Percentiles rank a stretch among this genome's conserved stretches.
Conservation (phyloP, 2,329 filamentous ascomycete genomes). For the Coniochaeta prunicola region DNA sequence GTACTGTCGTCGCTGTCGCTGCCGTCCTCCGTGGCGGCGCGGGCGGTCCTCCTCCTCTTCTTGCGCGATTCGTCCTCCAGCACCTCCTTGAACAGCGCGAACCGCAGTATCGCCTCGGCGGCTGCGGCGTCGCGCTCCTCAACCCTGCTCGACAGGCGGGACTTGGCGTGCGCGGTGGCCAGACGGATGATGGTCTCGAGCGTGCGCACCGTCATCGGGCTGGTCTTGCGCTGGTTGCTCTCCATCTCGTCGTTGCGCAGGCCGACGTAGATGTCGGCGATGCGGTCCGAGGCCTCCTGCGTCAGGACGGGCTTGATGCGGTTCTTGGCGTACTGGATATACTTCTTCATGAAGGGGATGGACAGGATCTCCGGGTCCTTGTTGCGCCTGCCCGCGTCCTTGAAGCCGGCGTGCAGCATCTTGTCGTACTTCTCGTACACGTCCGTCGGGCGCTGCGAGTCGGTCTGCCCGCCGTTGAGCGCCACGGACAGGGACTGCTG, state of each 20-base stretch:
- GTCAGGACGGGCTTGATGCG: constrained; percentile 85
- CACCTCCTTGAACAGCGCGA: constrained; percentile 96
- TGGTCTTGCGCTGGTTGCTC: constrained; percentile 86
- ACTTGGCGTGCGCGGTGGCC: constrained; percentile 91
- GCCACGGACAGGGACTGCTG: constrained; percentile 83
- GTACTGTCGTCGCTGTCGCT: constrained; percentile 49
- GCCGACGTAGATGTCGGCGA: constrained; percentile 83
- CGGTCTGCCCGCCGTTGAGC: constrained; percentile 66
- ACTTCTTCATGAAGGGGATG: constrained; percentile 99
- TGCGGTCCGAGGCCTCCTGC: constrained; percentile 85
- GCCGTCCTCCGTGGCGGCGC: constrained; percentile 44
- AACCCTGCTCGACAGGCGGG: constrained; percentile 78
- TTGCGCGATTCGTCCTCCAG: constrained; percentile 72
- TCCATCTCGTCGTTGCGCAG: constrained; percentile 94
- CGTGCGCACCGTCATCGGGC: constrained; percentile 93
- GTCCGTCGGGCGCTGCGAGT: constrained; percentile 69
- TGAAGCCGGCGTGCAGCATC: constrained; percentile 91
- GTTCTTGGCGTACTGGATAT: constrained; percentile 95
- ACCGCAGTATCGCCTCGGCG: constrained; percentile 84
- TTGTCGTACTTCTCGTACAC: constrained; percentile 95
- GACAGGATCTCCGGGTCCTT: constrained; percentile 83
- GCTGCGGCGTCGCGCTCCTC: constrained; percentile 84
- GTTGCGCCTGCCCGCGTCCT: constrained; percentile 63
- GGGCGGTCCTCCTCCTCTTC: constrained; percentile 67
- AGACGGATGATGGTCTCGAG: constrained; percentile 97